A percentile compares a stretch with the other conserved stretches of the same genome.
Evolutionary conservation across 2,329 filamentous ascomycete species (phyloP).

Genomic region (Anthostomella pinea): DNA sequence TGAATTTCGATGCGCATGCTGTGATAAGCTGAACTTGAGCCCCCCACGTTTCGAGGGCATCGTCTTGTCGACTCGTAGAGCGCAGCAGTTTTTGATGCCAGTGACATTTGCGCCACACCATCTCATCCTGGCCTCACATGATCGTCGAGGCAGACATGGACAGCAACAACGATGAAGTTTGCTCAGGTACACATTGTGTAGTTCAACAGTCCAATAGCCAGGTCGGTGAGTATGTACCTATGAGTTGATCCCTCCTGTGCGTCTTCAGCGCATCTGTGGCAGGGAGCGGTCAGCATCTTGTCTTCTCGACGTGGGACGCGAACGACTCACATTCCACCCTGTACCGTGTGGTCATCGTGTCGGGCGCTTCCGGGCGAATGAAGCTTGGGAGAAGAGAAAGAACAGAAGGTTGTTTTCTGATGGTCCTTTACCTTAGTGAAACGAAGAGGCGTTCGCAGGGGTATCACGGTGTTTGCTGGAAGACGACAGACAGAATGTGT

Average conservation of each 20-base stretch:
- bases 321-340: constrained; percentile 67
- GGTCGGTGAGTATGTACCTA: constrained; percentile 48
- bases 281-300: constrained; percentile 15
- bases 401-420: neutral
- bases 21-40: constrained; percentile 1
- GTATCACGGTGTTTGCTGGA: too few relatives aligned
- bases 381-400: neutral
- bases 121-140: too few relatives aligned
- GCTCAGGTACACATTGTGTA: neutral
- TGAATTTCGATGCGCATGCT: constrained; percentile 3
- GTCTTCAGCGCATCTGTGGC: constrained; percentile 65
- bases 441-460: too few relatives aligned
- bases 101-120: too few relatives aligned
- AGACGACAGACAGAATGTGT: too few relatives aligned
- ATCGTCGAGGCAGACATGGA: constrained; percentile 1
- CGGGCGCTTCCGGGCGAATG: neutral
- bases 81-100: too few relatives aligned
- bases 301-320: constrained; percentile 3
- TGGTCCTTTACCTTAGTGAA: too few relatives aligned
- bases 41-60: neutral
- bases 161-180: neutral
- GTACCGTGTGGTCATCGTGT: constrained; percentile 60
- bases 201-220: constrained; percentile 5
- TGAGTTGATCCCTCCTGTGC: constrained; percentile 86
- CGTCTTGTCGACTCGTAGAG: too few relatives aligned